These are phyloP conservation scores for Candida frijolesensis DNA, from an alignment of 1,139 yeast genomes.

Conservation along the genomic window DNA sequence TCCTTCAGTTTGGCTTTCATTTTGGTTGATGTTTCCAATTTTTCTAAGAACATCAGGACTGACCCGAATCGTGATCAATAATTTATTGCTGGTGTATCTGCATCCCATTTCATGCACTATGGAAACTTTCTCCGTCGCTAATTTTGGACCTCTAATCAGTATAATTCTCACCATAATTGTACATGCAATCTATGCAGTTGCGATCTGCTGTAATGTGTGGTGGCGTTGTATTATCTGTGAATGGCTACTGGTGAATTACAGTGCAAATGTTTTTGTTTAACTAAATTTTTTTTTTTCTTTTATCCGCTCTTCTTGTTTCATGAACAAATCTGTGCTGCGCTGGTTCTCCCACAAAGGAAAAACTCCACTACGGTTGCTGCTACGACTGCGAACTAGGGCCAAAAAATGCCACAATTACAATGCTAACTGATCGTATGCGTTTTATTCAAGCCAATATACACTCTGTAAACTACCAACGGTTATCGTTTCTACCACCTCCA, in stretches of 20 bases:
- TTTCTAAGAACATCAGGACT: neutral
- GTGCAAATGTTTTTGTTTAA: neutral
- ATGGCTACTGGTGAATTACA: no score
- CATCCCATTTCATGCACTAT: slow-evolving; percentile 1
- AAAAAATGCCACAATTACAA: no score
- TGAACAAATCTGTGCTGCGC: no score
- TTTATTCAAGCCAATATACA: neutral
- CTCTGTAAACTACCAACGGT: neutral
- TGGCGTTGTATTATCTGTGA: no score
- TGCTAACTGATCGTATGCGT: no score
- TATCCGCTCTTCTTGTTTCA: neutral
- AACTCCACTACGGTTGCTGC: no score
- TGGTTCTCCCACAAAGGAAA: no score
- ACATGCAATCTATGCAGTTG: no score
- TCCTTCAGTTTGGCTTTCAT: no score
- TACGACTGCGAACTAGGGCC: no score
- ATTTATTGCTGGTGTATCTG: neutral
- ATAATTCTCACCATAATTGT: neutral
- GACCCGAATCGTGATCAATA: neutral
- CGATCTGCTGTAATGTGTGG: no score
- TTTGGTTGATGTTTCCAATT: no score
- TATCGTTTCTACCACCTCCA: slow-evolving; percentile 3
- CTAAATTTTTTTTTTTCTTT: neutral
- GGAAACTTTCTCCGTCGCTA: neutral
- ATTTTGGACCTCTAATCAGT: neutral